Percentiles rank a stretch among this genome's conserved stretches.
Conservation (phyloP, 2,329 filamentous ascomycete genomes). For the Cryphonectria naterciae region DNA sequence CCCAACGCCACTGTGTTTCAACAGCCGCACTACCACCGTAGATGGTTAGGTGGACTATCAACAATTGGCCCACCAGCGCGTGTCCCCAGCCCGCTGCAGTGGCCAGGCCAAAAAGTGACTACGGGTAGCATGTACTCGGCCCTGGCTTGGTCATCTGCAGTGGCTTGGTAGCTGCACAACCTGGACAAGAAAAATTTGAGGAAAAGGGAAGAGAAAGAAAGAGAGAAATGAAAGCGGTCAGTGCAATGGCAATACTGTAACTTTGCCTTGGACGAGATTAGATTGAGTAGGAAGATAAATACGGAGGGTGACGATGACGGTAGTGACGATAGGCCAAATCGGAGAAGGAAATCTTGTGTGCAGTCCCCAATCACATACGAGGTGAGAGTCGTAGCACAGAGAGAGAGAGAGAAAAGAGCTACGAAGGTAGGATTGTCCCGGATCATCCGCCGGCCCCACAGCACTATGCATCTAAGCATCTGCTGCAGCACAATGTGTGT, state of each 20-base stretch:
- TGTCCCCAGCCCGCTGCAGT: neutral
- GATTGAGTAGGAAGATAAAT: too few relatives aligned
- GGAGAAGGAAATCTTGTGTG: neutral
- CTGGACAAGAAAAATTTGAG: neutral
- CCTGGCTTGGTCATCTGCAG: neutral
- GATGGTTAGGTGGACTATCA: neutral
- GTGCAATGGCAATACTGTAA: neutral
- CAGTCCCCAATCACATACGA: too few relatives aligned
- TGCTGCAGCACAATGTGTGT: neutral
- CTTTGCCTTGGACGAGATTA: neutral
- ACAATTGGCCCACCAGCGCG: neutral
- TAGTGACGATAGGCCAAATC: neutral
- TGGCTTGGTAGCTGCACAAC: neutral
- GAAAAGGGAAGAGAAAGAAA: neutral
- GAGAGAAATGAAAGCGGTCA: neutral
- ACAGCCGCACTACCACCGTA: slow-evolving; percentile 8
- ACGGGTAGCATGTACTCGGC: neutral
- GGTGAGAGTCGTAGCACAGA: too few relatives aligned
- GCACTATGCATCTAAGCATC: neutral
- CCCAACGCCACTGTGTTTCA: slow-evolving; percentile 25
- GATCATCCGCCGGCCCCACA: slow-evolving; percentile 3
- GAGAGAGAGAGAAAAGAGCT: too few relatives aligned
- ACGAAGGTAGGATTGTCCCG: neutral
- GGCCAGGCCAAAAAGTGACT: neutral
- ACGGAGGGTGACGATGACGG: neutral